A percentile compares a stretch with the other conserved stretches of the same genome.
phyloP scores from a whole-genome alignment of 2,329 filamentous ascomycete species.

The Hypomyces rosellus region DNA sequence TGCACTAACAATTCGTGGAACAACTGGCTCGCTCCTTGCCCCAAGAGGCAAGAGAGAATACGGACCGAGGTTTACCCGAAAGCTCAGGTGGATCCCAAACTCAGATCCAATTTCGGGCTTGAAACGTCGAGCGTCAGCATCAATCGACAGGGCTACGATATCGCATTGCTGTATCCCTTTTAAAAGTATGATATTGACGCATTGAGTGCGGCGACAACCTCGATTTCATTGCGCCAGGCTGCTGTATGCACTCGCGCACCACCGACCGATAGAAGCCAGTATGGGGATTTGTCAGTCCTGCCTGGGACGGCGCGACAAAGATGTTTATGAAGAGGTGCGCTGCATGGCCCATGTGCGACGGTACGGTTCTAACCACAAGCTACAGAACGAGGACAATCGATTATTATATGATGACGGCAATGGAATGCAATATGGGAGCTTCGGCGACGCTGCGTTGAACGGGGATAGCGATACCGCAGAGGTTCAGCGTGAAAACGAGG shows the following conservation, averaged over 20 bases:
- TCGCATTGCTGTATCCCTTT: not conserved
- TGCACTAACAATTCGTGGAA: not conserved
- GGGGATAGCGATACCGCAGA: constrained; percentile 55
- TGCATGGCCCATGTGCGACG: not conserved
- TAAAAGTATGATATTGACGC: constrained; percentile 3
- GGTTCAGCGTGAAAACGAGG: constrained; percentile 57
- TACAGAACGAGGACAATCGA: constrained; percentile 51
- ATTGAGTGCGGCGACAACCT: not conserved
- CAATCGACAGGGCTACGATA: not conserved
- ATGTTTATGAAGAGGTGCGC: constrained; percentile 50
- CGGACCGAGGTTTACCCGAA: constrained; percentile 11
- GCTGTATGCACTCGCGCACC: constrained; percentile 17
- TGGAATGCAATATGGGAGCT: constrained; percentile 56
- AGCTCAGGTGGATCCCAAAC: not conserved
- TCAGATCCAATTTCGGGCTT: constrained; percentile 1
- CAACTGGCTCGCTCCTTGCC: not conserved
- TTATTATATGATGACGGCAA: constrained; percentile 57
- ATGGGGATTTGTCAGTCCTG: constrained; percentile 61
- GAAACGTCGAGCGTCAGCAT: not conserved
- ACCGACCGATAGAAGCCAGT: constrained; percentile 10
- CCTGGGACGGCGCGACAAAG: constrained; percentile 45
- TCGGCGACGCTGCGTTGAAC: constrained; percentile 49
- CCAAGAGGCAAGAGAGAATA: not conserved
- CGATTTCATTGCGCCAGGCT: constrained; percentile 10
- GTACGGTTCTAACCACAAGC: constrained; percentile 9